A percentile compares a stretch with the other conserved stretches of the same genome.
Conservation (phyloP, 345 rosid species). For the Firmiana major region DNA sequence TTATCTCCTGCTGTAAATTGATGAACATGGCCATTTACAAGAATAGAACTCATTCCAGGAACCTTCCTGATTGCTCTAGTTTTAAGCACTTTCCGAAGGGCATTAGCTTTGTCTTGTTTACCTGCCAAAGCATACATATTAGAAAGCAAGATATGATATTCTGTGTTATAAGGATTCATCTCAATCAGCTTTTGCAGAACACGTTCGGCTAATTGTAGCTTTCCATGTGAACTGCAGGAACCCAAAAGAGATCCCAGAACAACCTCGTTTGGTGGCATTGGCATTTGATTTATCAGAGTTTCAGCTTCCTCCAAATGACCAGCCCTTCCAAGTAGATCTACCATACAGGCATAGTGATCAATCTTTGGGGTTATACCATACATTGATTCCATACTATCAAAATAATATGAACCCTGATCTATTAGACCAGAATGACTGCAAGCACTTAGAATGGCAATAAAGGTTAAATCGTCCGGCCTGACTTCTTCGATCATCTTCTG, state of each 20-base stretch:
- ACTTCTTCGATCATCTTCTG: conserved; percentile 56
- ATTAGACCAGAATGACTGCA: conserved; percentile 69
- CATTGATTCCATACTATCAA: conserved; percentile 34
- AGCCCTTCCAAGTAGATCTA: conserved; percentile 80
- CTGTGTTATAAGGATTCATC: conserved; percentile 58
- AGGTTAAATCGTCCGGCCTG: conserved; percentile 50
- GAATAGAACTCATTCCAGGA: conserved; percentile 79
- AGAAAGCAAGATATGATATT: conserved; percentile 58
- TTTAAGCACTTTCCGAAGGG: conserved; percentile 44
- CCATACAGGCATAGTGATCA: conserved; percentile 88
- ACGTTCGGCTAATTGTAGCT: conserved; percentile 52
- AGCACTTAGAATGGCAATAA: conserved; percentile 17
- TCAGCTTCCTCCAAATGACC: conserved; percentile 75
- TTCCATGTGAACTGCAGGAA: conserved; percentile 60
- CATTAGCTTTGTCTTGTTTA: conserved; percentile 39
- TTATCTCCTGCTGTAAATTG: conserved; percentile 70
- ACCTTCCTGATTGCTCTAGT: conserved; percentile 48
- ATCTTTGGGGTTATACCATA: conserved; percentile 52
- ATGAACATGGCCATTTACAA: conserved; percentile 47
- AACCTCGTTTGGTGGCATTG: conserved; percentile 72
- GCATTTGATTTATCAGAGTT: conserved; percentile 51
- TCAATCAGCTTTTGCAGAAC: conserved; percentile 41
- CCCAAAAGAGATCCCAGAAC: conserved; percentile 81
- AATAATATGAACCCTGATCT: conserved; percentile 24
- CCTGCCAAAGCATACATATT: conserved; percentile 67